Base-by-base conservation (phyloP, 768 basidiomycete species). In the Cystobasidiopsis lactophilus region DNA sequence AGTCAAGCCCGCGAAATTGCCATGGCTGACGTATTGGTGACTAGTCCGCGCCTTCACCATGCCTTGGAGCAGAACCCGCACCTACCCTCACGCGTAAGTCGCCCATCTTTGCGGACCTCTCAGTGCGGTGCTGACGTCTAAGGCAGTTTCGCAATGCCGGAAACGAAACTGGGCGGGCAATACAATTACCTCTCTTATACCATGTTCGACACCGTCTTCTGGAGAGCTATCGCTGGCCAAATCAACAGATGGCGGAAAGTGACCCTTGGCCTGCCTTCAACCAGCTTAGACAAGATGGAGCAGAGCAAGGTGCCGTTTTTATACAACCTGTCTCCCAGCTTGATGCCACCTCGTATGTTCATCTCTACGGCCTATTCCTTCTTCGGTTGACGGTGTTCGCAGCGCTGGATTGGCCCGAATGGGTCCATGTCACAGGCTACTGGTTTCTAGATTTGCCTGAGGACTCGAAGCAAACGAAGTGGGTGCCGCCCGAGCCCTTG, bases 121-220 rank as follows among this genome's bases (percentile, higher is more conserved):
- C 7, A 43, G 10, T 43, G 41, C 27, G 7, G 41, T 19, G 19
- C 13, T 39, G 13, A 13, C 13, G 38, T 13, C n/a, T 13, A 13
- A 13, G 19, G 9, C 41, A 43, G 41, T 91, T 98, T 64, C 60
- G 93, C 88, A 14, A 93, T 95, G 2, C 93, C 93, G 2, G 93
- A 96, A 50, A 78, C 76, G 61, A 95, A 93, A 80, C 85, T 93
- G 79, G 93, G 91, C 11, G 91, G 91, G 26, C 73, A 83, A 55
- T 98, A 96, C 67, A 98, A 98, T 64, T 98, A 95, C 66, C 93
- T 98, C 89, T 83, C 86, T 3, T 91, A 88, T 65, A 85, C 89
- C 48, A 80, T 95, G 77, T 96, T 96, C 64, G 93, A 91, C 61
- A 85, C 91, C 70, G 80, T 91, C 27, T 95, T 98, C 68, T 98